phyloP scores from a whole-genome alignment of 371 early-diverging fungal species.

The Zancudomyces culisetae region DNA sequence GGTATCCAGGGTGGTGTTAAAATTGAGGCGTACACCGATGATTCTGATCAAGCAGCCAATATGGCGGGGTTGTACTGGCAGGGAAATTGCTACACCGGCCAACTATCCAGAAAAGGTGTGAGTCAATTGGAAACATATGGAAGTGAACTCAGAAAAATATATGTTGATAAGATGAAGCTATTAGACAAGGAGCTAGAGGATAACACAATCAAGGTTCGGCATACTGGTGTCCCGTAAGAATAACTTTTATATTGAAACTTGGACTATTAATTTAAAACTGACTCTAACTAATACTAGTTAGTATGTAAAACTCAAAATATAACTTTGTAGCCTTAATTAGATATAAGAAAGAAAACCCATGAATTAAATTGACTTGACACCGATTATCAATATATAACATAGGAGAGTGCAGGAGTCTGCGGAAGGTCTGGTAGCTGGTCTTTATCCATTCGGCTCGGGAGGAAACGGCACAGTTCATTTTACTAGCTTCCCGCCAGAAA shows the following conservation, averaged over 20 bases:
- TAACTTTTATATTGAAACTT: not conserved
- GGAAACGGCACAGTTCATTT: slow-evolving; percentile 13
- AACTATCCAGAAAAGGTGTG: slow-evolving; percentile 31
- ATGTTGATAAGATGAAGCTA: slow-evolving; percentile 28
- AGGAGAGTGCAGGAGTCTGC: slow-evolving; percentile 14
- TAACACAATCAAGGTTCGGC: not conserved
- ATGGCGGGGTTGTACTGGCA: slow-evolving; percentile 4
- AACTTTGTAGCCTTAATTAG: too few species aligned
- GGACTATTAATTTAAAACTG: too few species aligned
- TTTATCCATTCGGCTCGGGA: slow-evolving; percentile 19
- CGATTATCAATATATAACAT: too few species aligned
- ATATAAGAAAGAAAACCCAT: too few species aligned
- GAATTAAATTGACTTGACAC: too few species aligned
- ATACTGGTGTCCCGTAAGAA: not conserved
- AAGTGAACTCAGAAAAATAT: slow-evolving; percentile 25
- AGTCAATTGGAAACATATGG: slow-evolving; percentile 29
- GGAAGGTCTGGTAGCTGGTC: slow-evolving; percentile 26
- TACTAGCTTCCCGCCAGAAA: slow-evolving; percentile 23
- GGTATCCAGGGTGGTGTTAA: slow-evolving; percentile 9
- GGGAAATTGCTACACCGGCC: slow-evolving; percentile 24
- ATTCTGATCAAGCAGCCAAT: not conserved
- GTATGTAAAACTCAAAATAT: too few species aligned
- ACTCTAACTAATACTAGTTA: too few species aligned
- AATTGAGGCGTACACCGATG: slow-evolving; percentile 4
- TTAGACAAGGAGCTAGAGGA: slow-evolving; percentile 10